A percentile compares a stretch with the other conserved stretches of the same genome.
These are phyloP conservation scores for Aspergillus homomorphus DNA, from an alignment of 495 filamentous ascomycete genomes.

Conservation along the genomic window DNA sequence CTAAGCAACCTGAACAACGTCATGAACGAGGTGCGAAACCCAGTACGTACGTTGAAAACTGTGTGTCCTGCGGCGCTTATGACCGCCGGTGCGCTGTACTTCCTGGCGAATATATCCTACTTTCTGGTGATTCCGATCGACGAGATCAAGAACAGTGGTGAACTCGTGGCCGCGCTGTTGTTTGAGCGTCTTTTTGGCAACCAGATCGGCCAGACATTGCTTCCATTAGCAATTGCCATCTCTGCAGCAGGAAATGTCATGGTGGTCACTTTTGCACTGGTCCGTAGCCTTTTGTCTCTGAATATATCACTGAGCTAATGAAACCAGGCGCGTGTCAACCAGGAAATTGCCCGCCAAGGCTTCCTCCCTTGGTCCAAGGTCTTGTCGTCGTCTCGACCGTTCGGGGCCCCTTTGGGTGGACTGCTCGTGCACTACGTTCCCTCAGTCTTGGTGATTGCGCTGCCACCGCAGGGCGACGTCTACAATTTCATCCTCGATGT, in stretches of 20 bases:
- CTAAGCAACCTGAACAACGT: slow-evolving; percentile 71
- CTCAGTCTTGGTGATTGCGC: slow-evolving; percentile 59
- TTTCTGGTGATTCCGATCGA: slow-evolving; percentile 65
- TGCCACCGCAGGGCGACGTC: slow-evolving; percentile 62
- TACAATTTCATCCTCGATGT: slow-evolving; percentile 75
- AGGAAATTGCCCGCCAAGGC: slow-evolving; percentile 65
- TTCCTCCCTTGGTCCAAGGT: slow-evolving; percentile 64
- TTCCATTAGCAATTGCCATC: slow-evolving; percentile 63
- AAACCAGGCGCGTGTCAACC: slow-evolving; percentile 61
- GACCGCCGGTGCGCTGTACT: slow-evolving; percentile 60
- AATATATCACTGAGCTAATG: not conserved
- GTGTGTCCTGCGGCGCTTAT: slow-evolving; percentile 60
- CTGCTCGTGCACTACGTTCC: slow-evolving; percentile 67
- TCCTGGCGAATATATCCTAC: slow-evolving; percentile 69
- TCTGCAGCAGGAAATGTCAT: slow-evolving; percentile 73
- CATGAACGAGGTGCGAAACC: slow-evolving; percentile 71
- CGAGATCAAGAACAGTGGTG: slow-evolving; percentile 64
- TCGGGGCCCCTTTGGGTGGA: slow-evolving; percentile 63
- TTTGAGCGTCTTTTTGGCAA: slow-evolving; percentile 65
- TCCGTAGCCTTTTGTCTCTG: slow-evolving; percentile 27
- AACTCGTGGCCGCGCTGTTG: slow-evolving; percentile 65
- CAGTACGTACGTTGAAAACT: slow-evolving; percentile 61
- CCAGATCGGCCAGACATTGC: slow-evolving; percentile 51
- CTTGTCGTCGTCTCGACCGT: slow-evolving; percentile 64
- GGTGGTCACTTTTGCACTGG: slow-evolving; percentile 67